phyloP scores from a whole-genome alignment of 2,329 filamentous ascomycete species.

The Hawksworthiomyces lignivorus region DNA sequence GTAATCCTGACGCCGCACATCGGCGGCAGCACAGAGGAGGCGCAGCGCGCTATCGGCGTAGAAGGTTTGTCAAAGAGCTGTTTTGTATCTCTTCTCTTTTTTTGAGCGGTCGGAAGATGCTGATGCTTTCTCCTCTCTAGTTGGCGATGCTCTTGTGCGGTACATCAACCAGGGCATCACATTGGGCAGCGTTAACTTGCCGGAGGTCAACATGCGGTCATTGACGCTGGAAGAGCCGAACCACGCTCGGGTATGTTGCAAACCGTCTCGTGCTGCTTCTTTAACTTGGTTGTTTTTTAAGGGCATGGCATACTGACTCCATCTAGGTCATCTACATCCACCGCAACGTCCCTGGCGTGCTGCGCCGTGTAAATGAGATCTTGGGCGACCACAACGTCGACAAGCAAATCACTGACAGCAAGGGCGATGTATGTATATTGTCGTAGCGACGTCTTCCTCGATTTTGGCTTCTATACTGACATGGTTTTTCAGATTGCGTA shows the following conservation, averaged over 20 bases:
- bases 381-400: slow-evolving; percentile 94
- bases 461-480: slow-evolving; percentile 1
- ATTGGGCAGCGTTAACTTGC: slow-evolving; percentile 87
- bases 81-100: no score
- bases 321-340: slow-evolving; percentile 79
- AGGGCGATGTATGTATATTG: slow-evolving; percentile 59
- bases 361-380: slow-evolving; percentile 91
- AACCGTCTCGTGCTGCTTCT: neutral
- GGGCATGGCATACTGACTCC: neutral
- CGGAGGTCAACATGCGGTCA: slow-evolving; percentile 87
- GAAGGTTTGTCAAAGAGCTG: slow-evolving; percentile 51
- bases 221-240: slow-evolving; percentile 83
- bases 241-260: slow-evolving; percentile 55
- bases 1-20: slow-evolving; percentile 95
- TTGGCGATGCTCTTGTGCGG: slow-evolving; percentile 75
- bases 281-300: neutral
- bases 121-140: slow-evolving; percentile 31
- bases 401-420: slow-evolving; percentile 96
- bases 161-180: slow-evolving; percentile 96
- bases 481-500: slow-evolving; percentile 51
- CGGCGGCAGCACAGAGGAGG: slow-evolving; percentile 94
- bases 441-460: neutral
- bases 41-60: slow-evolving; percentile 88
- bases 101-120: neutral
- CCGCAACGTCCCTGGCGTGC: slow-evolving; percentile 89